Base-by-base conservation (phyloP, 176 grass and related monocot genomes). In the Poa pratensis region DNA sequence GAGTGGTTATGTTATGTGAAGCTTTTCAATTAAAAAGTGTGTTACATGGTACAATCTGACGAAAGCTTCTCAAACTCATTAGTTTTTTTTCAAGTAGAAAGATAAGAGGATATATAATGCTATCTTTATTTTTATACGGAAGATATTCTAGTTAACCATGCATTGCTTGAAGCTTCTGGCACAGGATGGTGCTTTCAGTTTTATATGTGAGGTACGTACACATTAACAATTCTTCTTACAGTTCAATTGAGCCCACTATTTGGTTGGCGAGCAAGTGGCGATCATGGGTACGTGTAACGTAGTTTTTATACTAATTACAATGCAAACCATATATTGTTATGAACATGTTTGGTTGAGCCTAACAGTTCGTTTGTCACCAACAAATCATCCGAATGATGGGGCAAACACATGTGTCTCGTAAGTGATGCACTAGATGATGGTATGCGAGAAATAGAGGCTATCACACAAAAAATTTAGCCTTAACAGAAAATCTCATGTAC, bases 131-230 rank as follows among this genome's bases (percentile, higher is more conserved):
- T 26, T 18, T 49, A 69, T 50, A 46, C 7, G 43, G 19, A 20
- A 68, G 24, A 77, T 73, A 68, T 52, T 65, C 57, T 65, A 65
- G 11, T 28, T 64, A 64, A 62, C 26, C 40, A 61, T 24, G 27
- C 22, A 75, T 75, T 77, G 45, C 70, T 75, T 77, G 72, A 76
- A 76, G 28, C 45, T 65, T 9, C n/a, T 59, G 30, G 32, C 13
- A 22, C n/a, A 68, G 32, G n/a, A 85, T 85, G 72, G 46, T 5
- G 20, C 30, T 54, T 67, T 52, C 5, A 19, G 57, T 53, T 85
- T 85, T 84, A 65, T 60, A 61, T 61, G 76, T 35, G 42, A 37
- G 51, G 74, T 26, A 72, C 18, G 18, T 55, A 77, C 13, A 77
- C 52, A 42, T 60, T 60, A 42, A 43, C 20, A 60, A 60, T 24